Evolutionary conservation across 805 yeast species (phyloP), one percentile per base, ranked within the genome.

Genomic region (Teunomyces stri): DNA sequence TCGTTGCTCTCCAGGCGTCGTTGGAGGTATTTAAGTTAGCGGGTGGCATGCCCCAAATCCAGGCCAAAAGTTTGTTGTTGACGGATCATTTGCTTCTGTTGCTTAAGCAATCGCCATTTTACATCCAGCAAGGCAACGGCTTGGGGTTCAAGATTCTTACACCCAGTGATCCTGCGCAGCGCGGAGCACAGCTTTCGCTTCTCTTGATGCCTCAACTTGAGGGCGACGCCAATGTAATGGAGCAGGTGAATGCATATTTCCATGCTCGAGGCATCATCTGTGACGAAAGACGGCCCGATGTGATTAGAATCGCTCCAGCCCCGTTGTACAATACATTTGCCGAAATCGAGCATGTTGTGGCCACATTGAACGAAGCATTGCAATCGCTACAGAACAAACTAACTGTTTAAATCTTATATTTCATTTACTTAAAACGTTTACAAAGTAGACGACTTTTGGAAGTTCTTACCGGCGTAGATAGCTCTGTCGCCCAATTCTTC

Each of bases 401-500:
- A 28, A 12, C 10, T 5, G 10, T 13, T 31, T 31, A 31, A 18
- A 18, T 13, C 16, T 31, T 15, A 13, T 30, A n/a, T 5, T 30
- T 27, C 21, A 15, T 27, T 28, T 16, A 40, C 15, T 11, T 39
- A 9, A n/a, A 5, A 13, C 11, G 33, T 62, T 68, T 71, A 71
- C 62, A 71, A 68, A 57, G 72, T 64, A 48, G 64, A 56, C 55
- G 76, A 62, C 47, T 49, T 59, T 80, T 86, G 94, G 92, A 92
- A 91, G 75, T 87, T 76, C 67, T 79, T 80, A 74, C 98, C 97
- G 58, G 98, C 97, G 80, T 82, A 92, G 73, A 91, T 68, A 58
- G 97, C 97, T 83, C 90, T 89, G 86, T 82, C 91, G 70, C 97
- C 98, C 70, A 92, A 87, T 80, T 88, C 96, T 81, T 92, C 96